Percentiles rank a stretch among this genome's conserved stretches.
Conservation (phyloP, 2,329 filamentous ascomycete species). For the Colletotrichum chlorophyti region DNA sequence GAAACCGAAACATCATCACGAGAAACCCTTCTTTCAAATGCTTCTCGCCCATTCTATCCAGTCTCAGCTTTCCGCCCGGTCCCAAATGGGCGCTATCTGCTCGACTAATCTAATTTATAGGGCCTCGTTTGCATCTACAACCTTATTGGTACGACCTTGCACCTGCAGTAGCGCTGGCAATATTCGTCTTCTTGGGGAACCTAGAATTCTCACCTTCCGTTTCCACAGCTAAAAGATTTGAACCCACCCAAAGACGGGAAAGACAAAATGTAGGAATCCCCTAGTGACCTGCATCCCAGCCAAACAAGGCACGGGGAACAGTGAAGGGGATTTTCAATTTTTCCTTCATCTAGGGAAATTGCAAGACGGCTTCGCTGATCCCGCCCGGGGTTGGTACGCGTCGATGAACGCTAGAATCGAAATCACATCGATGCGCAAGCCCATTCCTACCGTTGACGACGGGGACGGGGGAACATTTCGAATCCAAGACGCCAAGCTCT, state of each 20-base stretch:
- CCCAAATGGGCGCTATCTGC: too few relatives aligned
- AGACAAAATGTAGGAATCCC: too few relatives aligned
- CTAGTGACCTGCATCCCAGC: neutral
- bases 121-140: too few relatives aligned
- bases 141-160: conserved; percentile 20
- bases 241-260: neutral
- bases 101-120: too few relatives aligned
- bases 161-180: conserved; percentile 3
- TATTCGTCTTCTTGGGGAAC: conserved; percentile 14
- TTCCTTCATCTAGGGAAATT: conserved; percentile 26
- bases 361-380: conserved; percentile 13
- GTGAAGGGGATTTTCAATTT: neutral
- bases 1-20: conserved; percentile 5
- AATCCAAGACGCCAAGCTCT: too few relatives aligned
- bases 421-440: too few relatives aligned
- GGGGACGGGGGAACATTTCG: too few relatives aligned
- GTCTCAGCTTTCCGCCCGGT: neutral
- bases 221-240: conserved; percentile 9
- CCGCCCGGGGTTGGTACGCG: conserved; percentile 6
- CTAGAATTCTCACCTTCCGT: conserved; percentile 21
- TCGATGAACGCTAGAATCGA: conserved; percentile 4
- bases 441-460: too few relatives aligned
- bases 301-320: neutral
- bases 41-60: conserved; percentile 4
- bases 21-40: conserved; percentile 8